Evolutionary conservation across 1,284 basidiomycete genomes (phyloP).

Genomic region (Pseudozyma thailandica): DNA sequence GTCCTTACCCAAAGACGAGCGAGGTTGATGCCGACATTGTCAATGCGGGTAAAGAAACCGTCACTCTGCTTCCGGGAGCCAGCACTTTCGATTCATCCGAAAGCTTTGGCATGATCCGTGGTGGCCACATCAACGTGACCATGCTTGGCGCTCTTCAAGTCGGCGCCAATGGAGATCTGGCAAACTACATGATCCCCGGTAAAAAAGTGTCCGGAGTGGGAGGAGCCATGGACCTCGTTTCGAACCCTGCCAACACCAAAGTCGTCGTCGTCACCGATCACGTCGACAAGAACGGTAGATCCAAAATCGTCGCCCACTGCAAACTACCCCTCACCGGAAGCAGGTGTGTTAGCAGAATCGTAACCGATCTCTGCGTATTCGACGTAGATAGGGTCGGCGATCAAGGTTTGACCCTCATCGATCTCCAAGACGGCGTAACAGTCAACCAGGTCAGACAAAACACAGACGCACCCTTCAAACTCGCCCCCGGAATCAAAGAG

Average conservation of each 20-base stretch:
- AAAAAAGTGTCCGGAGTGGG: constrained; percentile 83
- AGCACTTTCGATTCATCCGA: constrained; percentile 91
- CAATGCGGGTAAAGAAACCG: constrained; percentile 90
- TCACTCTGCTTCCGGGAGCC: constrained; percentile 81
- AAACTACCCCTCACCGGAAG: constrained; percentile 87
- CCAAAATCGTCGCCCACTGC: constrained; percentile 86
- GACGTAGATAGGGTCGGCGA: constrained; percentile 78
- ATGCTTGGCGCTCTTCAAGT: constrained; percentile 95
- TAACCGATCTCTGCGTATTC: constrained; percentile 90
- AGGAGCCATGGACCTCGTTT: constrained; percentile 84
- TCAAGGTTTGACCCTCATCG: constrained; percentile 80
- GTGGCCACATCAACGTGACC: constrained; percentile 90
- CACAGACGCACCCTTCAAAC: constrained; percentile 81
- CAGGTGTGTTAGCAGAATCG: constrained; percentile 84
- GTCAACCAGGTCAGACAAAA: constrained; percentile 85
- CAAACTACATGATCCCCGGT: constrained; percentile 97
- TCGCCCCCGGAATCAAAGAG: constrained; percentile 38
- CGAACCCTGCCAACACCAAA: constrained; percentile 51
- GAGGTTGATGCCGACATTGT: constrained; percentile 67
- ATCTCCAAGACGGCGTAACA: constrained; percentile 83
- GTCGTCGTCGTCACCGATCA: constrained; percentile 87
- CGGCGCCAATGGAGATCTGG: constrained; percentile 90
- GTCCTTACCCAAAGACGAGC: constrained; percentile 58
- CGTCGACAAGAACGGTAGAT: constrained; percentile 84
- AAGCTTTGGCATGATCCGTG: constrained; percentile 95